Base-by-base conservation (phyloP, 495 filamentous ascomycete species). In the Penicillium coprophilum region DNA sequence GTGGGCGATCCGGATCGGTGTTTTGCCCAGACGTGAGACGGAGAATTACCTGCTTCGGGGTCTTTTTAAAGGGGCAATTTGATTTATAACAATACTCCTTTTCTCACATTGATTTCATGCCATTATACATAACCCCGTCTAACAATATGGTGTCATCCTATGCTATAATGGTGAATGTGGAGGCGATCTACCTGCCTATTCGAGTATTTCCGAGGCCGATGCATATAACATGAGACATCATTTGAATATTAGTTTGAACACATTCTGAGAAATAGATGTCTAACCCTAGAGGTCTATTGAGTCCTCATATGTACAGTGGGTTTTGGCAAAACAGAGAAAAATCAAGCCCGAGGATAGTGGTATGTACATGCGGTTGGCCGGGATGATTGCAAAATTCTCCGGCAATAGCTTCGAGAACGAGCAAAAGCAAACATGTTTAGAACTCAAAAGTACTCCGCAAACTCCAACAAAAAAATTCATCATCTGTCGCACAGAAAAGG, bases 141-240 rank as follows among this genome's bases (percentile, higher is more conserved):
- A 20, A 34, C 31, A 17, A 23, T 11, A 66, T 66, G 65, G 65
- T 68, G 65, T 58, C 62, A 68, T 68, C 32, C 21, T 6, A n/a
- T 30, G 32, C 8, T 23, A n/a, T 13, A 31, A 64, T 66, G 55
- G 46, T 58, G 57, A 53, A 58, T 52, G 31, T 45, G 31, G 51
- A 56, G 54, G 36, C 40, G 51, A 64, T 61, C 57, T 5, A 49
- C 50, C 21, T 43, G 11, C 50, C 49, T 39, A 19, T 41, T 40
- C 0, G 11, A 43, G 50, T 43, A 43, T 43, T 15, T 20, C 50
- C 50, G 50, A 41, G 45, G 17, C 15, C 17, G 10, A 28, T 28
- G 27, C 45, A 17, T 46, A 19, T 15, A 46, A 30, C 23, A 11
- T 10, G 13, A 46, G 28, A 46, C n/a, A 46, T n/a, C 10, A 40